phyloP scores from a whole-genome alignment of 164 flowering plant species.

The Chloranthus sessilifolius region DNA sequence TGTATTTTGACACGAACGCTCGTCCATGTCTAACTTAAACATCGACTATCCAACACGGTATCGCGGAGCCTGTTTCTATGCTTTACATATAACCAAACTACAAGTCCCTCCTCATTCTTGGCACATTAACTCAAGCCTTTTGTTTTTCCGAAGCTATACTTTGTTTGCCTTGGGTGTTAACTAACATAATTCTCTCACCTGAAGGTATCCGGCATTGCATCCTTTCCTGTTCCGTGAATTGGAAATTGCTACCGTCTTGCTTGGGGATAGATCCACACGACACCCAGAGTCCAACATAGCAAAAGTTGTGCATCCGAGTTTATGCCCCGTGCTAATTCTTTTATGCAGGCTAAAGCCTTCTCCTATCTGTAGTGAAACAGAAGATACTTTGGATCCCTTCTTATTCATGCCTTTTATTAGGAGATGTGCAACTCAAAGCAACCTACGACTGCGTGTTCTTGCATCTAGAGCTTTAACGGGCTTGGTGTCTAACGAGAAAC shows the following conservation, averaged over 20 bases:
- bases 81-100: no score
- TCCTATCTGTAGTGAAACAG: conserved; percentile 59
- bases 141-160: no score
- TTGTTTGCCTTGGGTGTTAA: conserved; percentile 1
- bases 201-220: conserved; percentile 90
- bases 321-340: conserved; percentile 87
- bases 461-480: conserved; percentile 89
- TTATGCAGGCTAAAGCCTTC: conserved; percentile 98
- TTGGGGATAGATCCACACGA: conserved; percentile 36
- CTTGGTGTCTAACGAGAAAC: conserved; percentile 85
- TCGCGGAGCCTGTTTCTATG: no score
- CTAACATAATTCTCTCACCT: conserved; percentile 9
- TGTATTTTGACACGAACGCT: no score
- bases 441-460: conserved; percentile 80
- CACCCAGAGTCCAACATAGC: conserved; percentile 43
- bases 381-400: conserved; percentile 84
- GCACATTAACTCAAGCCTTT: background rate
- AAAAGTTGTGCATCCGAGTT: conserved; percentile 83
- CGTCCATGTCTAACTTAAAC: no score
- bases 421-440: conserved; percentile 83
- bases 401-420: conserved; percentile 78
- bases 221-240: conserved; percentile 66
- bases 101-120: no score
- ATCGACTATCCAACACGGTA: no score
- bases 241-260: conserved; percentile 67